Percentiles rank a stretch among this genome's conserved stretches.
These are phyloP conservation scores for Colletotrichum graminicola DNA, from an alignment of 2,329 filamentous ascomycete genomes.

Conservation along the genomic window DNA sequence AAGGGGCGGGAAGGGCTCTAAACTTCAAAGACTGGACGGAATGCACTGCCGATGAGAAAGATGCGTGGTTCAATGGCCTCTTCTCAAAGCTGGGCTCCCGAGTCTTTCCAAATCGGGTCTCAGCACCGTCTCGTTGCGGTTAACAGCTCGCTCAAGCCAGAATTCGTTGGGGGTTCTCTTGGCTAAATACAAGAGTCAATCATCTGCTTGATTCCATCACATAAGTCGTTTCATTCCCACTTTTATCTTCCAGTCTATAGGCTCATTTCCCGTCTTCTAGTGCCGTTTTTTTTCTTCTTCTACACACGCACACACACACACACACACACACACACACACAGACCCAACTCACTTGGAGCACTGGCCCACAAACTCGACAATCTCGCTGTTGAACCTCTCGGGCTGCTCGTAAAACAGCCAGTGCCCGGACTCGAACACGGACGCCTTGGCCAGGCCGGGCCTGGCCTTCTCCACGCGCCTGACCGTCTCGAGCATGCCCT, in stretches of 20 bases:
- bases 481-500: slow-evolving; percentile 54
- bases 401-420: slow-evolving; percentile 58
- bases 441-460: slow-evolving; percentile 45
- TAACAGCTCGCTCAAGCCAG: not conserved
- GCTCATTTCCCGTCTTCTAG: not conserved
- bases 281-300: not conserved
- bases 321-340: not conserved
- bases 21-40: not conserved
- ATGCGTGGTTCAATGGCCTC: not conserved
- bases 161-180: not conserved
- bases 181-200: not conserved
- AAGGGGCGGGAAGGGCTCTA: not conserved
- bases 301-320: too few relatives aligned
- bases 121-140: not conserved
- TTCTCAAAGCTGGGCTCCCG: not conserved
- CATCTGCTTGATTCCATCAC: not conserved
- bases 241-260: not conserved
- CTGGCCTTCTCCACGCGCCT: slow-evolving; percentile 45
- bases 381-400: slow-evolving; percentile 52
- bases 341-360: slow-evolving; percentile 6
- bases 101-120: not conserved
- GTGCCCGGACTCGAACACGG: slow-evolving; percentile 53
- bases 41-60: not conserved
- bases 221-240: not conserved
- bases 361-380: slow-evolving; percentile 41